A percentile compares a stretch with the other conserved stretches of the same genome.
These are phyloP conservation scores for Hypoxylon sp. DNA, from an alignment of 2,329 filamentous ascomycete species.

Conservation along the genomic window DNA sequence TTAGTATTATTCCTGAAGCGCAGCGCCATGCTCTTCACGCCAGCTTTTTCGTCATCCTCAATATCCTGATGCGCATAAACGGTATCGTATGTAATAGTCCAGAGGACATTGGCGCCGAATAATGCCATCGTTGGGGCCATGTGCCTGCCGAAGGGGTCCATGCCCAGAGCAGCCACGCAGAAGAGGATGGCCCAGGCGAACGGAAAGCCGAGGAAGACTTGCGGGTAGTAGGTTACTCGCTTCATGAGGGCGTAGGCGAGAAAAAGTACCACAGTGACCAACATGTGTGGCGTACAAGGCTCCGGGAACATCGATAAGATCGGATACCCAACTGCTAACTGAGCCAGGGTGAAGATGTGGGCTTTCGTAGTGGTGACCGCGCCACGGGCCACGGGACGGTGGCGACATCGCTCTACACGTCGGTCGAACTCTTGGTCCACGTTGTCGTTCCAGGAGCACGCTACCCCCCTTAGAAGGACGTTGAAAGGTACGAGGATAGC, in stretches of 20 bases:
- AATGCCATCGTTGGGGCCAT: conserved; percentile 21
- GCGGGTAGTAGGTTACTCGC: conserved; percentile 61
- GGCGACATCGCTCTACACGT: conserved; percentile 58
- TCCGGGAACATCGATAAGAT: conserved; percentile 45
- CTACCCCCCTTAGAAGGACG: conserved; percentile 58
- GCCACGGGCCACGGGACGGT: conserved; percentile 59
- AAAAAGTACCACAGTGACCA: conserved; percentile 52
- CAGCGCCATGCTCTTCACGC: conserved; percentile 35
- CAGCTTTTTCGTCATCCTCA: conserved; percentile 31
- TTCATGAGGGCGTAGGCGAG: conserved; percentile 61
- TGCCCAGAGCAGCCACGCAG: no score
- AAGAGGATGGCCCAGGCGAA: no score
- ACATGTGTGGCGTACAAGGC: conserved; percentile 21
- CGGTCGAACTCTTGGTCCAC: conserved; percentile 64
- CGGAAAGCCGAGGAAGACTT: conserved; percentile 58
- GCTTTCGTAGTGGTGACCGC: conserved; percentile 49
- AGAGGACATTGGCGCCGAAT: conserved; percentile 29
- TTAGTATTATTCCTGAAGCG: conserved; percentile 28
- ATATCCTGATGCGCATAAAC: conserved; percentile 38
- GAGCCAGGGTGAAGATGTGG: conserved; percentile 54
- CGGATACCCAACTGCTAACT: conserved; percentile 45
- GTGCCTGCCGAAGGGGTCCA: no score
- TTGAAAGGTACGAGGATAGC: conserved; percentile 42
- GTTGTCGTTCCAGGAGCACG: conserved; percentile 65
- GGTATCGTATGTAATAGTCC: conserved; percentile 33